Conservation (phyloP, 1,284 basidiomycete species). For the Pseudomicrostroma phylloplanum region DNA sequence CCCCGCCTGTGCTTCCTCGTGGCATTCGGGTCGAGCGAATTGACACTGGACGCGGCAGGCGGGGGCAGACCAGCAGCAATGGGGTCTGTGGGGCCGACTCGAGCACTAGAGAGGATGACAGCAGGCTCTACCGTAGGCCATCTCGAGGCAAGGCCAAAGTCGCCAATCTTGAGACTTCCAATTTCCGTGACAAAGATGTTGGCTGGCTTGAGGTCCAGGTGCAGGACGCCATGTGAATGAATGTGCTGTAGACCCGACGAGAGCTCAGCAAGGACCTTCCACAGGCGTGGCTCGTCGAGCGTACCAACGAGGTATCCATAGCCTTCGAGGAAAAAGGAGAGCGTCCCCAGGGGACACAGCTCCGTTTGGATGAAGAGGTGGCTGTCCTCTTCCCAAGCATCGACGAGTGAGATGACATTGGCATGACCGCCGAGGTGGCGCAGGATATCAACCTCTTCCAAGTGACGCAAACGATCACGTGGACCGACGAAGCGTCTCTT, state of each 20-base stretch:
- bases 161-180: slow-evolving; percentile 91
- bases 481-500: slow-evolving; percentile 80
- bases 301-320: slow-evolving; percentile 74
- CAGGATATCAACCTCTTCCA: slow-evolving; percentile 92
- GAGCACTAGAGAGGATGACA: slow-evolving; percentile 39
- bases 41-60: background rate
- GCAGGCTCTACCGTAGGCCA: slow-evolving; percentile 41
- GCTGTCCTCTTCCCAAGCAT: slow-evolving; percentile 94
- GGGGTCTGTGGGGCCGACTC: slow-evolving; percentile 20
- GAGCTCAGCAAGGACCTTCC: slow-evolving; percentile 92
- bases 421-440: slow-evolving; percentile 59
- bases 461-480: slow-evolving; percentile 73
- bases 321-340: slow-evolving; percentile 85
- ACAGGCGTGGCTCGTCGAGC: slow-evolving; percentile 86
- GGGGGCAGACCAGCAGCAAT: slow-evolving; percentile 6
- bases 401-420: slow-evolving; percentile 73
- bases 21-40: background rate
- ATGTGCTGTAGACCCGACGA: slow-evolving; percentile 74
- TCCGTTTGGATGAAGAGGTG: slow-evolving; percentile 89
- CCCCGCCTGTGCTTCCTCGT: slow-evolving; percentile 5
- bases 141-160: slow-evolving; percentile 67
- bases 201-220: slow-evolving; percentile 95
- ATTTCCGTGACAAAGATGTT: slow-evolving; percentile 87
- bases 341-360: slow-evolving; percentile 84
- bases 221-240: slow-evolving; percentile 79